Conservation (phyloP, 306 rosid genomes). For the Ziziphus jujuba region DNA sequence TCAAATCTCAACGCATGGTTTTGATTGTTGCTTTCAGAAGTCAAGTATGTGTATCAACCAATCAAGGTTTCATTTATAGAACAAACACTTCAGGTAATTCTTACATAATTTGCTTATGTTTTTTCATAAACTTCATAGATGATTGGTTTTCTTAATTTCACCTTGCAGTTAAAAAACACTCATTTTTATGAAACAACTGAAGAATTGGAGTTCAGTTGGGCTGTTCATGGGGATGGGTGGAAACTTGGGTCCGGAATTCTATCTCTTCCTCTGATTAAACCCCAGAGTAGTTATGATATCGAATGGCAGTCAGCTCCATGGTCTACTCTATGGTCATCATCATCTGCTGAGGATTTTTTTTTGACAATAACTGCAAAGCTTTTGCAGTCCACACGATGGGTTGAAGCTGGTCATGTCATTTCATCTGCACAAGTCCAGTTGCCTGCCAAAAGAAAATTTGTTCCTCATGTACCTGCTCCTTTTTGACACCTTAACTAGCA, state of each 20-base stretch:
- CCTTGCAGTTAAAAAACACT: conserved; percentile 61
- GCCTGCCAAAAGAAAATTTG: conserved; percentile 52
- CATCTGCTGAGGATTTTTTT: conserved; percentile 59
- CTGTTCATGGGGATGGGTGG: conserved; percentile 70
- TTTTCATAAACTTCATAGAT: conserved; percentile 8
- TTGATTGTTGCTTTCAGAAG: conserved; percentile 59
- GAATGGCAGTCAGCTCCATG: conserved; percentile 78
- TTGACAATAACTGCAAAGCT: conserved; percentile 61
- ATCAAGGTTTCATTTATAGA: conserved; percentile 63
- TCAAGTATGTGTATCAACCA: conserved; percentile 84
- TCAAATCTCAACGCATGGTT: conserved; percentile 1
- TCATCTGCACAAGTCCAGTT: conserved; percentile 81
- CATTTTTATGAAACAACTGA: conserved; percentile 76
- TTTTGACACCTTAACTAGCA: neutral
- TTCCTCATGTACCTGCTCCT: conserved; percentile 54
- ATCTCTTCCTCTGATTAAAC: conserved; percentile 56
- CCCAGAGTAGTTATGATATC: conserved; percentile 53
- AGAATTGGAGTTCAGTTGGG: conserved; percentile 80
- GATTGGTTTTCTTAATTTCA: conserved; percentile 17
- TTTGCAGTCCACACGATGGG: conserved; percentile 69
- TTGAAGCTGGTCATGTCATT: conserved; percentile 74
- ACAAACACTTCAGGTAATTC: conserved; percentile 59
- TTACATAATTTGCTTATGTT: conserved; percentile 1
- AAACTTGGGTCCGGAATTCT: conserved; percentile 67
- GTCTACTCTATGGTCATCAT: conserved; percentile 62